Conservation (phyloP, 495 filamentous ascomycete genomes). For the Penicillium lividum region DNA sequence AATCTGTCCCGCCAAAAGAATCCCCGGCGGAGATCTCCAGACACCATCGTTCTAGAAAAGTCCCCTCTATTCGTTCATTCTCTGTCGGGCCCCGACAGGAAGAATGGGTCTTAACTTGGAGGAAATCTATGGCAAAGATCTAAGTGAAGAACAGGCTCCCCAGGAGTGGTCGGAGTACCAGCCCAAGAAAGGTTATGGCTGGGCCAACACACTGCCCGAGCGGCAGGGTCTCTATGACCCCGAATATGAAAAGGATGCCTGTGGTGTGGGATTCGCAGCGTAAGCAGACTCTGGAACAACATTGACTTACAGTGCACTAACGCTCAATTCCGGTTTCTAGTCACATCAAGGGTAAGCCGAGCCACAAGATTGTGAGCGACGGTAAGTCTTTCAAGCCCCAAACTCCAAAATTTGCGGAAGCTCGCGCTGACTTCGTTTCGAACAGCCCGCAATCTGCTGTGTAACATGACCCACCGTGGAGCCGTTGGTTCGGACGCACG, state of each 20-base stretch:
- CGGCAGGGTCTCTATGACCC: conserved; percentile 99
- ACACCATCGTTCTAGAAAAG: conserved; percentile 7
- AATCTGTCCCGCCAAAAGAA: conserved; percentile 20
- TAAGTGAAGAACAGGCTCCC: conserved; percentile 60
- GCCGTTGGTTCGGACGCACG: conserved; percentile 97
- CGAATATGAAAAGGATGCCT: conserved; percentile 96
- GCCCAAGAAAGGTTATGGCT: conserved; percentile 82
- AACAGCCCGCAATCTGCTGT: conserved; percentile 85
- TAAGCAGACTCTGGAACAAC: conserved; percentile 48
- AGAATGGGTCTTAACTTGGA: conserved; percentile 71
- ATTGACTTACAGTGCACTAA: conserved; percentile 11
- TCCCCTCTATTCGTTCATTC: conserved; percentile 34
- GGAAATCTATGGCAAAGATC: conserved; percentile 62
- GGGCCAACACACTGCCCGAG: conserved; percentile 92
- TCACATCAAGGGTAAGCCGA: conserved; percentile 95
- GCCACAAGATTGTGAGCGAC: conserved; percentile 99
- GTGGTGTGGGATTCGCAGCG: conserved; percentile 99
- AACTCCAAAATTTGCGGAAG: conserved; percentile 2
- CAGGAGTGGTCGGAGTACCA: conserved; percentile 80
- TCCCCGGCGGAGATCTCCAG: conserved; percentile 22
- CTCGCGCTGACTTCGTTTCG: conserved; percentile 19
- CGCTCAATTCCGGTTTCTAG: conserved; percentile 44
- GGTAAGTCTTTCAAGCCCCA: conserved; percentile 56
- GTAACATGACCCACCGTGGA: conserved; percentile 99
- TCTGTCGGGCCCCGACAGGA: conserved; percentile 50